Conservation (phyloP, 768 basidiomycete genomes). For the Boletus rufocinnamomeus region DNA sequence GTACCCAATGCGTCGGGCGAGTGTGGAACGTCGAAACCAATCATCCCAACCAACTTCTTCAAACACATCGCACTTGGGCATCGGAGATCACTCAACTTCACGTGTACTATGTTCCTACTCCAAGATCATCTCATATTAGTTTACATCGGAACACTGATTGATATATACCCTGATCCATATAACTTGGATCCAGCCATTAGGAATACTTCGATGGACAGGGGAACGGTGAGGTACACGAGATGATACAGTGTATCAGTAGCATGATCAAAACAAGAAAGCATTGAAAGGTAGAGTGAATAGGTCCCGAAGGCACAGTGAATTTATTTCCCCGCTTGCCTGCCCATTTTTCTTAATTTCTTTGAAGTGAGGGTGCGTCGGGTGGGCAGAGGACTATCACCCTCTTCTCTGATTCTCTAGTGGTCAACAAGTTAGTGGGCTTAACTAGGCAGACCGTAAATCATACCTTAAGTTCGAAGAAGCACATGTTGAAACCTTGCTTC, state of each 20-base stretch:
- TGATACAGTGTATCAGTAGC: slow-evolving; percentile 9
- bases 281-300: not conserved
- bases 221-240: not conserved
- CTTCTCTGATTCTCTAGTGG: slow-evolving; percentile 28
- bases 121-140: slow-evolving; percentile 13
- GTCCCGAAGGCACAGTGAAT: not conserved
- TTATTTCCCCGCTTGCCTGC: not conserved
- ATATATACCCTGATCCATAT: slow-evolving; percentile 18
- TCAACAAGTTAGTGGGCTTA: not conserved
- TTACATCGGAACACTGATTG: slow-evolving; percentile 15
- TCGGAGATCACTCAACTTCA: slow-evolving; percentile 12
- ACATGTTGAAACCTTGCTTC: slow-evolving; percentile 29
- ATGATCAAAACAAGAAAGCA: slow-evolving; percentile 2
- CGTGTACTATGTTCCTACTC: slow-evolving; percentile 7
- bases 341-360: slow-evolving; percentile 18
- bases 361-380: slow-evolving; percentile 25
- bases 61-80: slow-evolving; percentile 4
- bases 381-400: slow-evolving; percentile 22
- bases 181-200: slow-evolving; percentile 6
- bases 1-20: too few relatives aligned
- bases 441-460: not conserved
- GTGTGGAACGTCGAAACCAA: too few relatives aligned
- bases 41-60: not conserved
- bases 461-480: slow-evolving; percentile 34
- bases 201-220: not conserved